These are phyloP conservation scores for Lippia alba DNA, from an alignment of 305 asterid species.

Conservation along the genomic window DNA sequence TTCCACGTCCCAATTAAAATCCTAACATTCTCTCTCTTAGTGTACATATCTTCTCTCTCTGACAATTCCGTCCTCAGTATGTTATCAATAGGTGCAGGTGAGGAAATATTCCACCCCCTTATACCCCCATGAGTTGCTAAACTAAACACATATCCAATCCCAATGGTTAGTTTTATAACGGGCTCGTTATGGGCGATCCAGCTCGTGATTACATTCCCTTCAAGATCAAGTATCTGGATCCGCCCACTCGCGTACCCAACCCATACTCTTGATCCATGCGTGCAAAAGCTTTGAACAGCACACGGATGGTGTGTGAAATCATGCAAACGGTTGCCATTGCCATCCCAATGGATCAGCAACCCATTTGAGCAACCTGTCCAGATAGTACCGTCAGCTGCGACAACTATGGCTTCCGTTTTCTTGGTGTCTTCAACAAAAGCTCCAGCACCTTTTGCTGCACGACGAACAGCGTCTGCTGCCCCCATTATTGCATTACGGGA, in stretches of 20 bases:
- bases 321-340: slow-evolving; percentile 78
- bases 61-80: slow-evolving; percentile 63
- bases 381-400: slow-evolving; percentile 74
- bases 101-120: slow-evolving; percentile 85
- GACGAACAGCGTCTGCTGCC: slow-evolving; percentile 94
- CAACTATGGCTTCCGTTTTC: slow-evolving; percentile 70
- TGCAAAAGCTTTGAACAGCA: slow-evolving; percentile 59
- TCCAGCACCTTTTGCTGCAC: slow-evolving; percentile 88
- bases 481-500: slow-evolving; percentile 93
- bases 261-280: slow-evolving; percentile 78
- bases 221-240: slow-evolving; percentile 77
- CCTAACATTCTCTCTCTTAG: slow-evolving; percentile 54
- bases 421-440: slow-evolving; percentile 78
- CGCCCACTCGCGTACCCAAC: slow-evolving; percentile 80
- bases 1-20: slow-evolving; percentile 89
- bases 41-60: slow-evolving; percentile 57
- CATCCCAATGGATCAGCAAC: slow-evolving; percentile 84
- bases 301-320: slow-evolving; percentile 72
- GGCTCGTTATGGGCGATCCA: slow-evolving; percentile 95
- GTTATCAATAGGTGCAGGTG: slow-evolving; percentile 80
- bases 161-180: slow-evolving; percentile 59
- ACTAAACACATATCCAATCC: slow-evolving; percentile 62
- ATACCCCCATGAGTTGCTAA: slow-evolving; percentile 94
- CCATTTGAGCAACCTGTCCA: slow-evolving; percentile 94
- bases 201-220: slow-evolving; percentile 68